Base-by-base conservation (phyloP, 257 asterid genomes). In the Solanum chaucha region DNA sequence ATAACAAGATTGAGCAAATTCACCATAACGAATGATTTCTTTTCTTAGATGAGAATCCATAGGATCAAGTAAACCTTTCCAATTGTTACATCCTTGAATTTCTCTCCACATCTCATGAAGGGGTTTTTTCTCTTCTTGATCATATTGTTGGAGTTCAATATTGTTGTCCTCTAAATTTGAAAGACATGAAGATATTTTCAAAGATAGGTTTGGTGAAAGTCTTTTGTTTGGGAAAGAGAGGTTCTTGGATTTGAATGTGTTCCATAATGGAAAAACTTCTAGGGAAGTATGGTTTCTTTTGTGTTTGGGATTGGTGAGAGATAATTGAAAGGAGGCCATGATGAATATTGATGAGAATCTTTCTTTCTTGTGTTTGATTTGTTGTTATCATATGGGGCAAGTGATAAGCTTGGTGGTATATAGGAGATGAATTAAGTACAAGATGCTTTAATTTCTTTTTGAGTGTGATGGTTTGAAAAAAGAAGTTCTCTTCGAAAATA, bases 1-100 rank as follows among this genome's bases (percentile, higher is more conserved):
- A 88, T 94, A 95, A 90, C 96, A 61, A 10, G 98, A 93, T 65
- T 94, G 98, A 0, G 98, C 96, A 92, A 94, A 91, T 67, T 95
- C 98, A 2, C 97, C 98, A 68, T 93, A 93, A 9, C 95, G 92
- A 14, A 95, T 90, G 67, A 94, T 91, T 80, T 95, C 96, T 4
- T 74, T 70, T 6, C 98, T 93, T 46, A 94, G 94, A 83, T 93
- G 95, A 13, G 93, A 84, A 58, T 93, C 91, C 90, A 95, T 87
- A 61, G 98, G 98, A 84, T 95, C 98, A 1, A 94, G 73, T 8
- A 95, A 86, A 13, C 88, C 88, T 19, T 91, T 92, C 98, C 97
- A 95, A 88, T 93, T 46, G 28, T 86, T 88, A 28, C 80, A 73
- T 10, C 98, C 98, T 58, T 92, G 94, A 86, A 94, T 91, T 84